Conservation (phyloP, 768 basidiomycete genomes). For the Leccinum barrowsii region DNA sequence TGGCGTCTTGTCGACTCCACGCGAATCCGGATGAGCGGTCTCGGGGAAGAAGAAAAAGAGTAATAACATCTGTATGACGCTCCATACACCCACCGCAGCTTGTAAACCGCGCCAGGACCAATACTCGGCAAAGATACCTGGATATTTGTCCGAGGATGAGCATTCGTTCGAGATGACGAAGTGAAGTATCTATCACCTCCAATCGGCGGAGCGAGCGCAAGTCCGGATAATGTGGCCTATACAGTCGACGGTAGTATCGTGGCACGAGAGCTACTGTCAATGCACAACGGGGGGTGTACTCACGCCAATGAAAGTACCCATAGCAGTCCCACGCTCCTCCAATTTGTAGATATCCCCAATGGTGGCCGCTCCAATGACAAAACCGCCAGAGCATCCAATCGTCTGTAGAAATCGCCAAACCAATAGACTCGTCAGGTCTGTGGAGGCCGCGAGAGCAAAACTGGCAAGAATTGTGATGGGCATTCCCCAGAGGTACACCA, state of each 20-base stretch:
- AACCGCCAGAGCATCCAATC: constrained; percentile 54
- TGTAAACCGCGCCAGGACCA: constrained; percentile 68
- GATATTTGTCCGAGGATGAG: background rate
- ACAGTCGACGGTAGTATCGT: background rate
- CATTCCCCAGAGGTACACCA: constrained; percentile 54
- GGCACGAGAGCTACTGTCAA: background rate
- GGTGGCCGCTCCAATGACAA: constrained; percentile 53
- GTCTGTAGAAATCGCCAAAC: constrained; percentile 65
- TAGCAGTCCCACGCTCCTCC: constrained; percentile 58
- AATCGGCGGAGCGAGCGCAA: constrained; percentile 55
- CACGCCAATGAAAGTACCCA: constrained; percentile 58
- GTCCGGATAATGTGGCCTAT: constrained; percentile 51
- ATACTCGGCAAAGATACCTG: constrained; percentile 52
- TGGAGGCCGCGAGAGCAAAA: constrained; percentile 52
- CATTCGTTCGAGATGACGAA: background rate
- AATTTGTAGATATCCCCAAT: constrained; percentile 66
- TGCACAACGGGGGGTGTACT: constrained; percentile 3
- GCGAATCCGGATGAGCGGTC: constrained; percentile 58
- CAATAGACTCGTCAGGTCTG: constrained; percentile 44
- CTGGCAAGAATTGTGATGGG: constrained; percentile 60
- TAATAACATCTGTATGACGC: constrained; percentile 36
- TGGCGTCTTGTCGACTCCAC: constrained; percentile 48
- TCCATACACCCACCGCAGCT: constrained; percentile 38
- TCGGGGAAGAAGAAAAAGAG: constrained; percentile 56
- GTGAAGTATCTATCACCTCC: constrained; percentile 40